Base-by-base conservation (phyloP, 2,329 filamentous ascomycete species). In the Ceratocystis huliohia region DNA sequence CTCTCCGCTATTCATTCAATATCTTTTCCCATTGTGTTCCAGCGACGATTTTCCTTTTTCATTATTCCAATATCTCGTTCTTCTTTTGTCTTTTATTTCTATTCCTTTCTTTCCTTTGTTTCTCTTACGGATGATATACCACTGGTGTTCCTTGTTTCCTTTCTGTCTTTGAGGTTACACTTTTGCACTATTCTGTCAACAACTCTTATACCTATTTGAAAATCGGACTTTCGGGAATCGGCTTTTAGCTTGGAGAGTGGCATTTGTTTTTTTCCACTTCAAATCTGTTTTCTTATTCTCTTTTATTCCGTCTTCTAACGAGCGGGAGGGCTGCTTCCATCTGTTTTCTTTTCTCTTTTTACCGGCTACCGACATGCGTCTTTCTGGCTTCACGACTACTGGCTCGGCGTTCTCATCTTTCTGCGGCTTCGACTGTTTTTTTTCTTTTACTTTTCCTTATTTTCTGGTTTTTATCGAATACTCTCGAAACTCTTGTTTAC, bases 351-450 rank as follows among this genome's bases (percentile, higher is more conserved):
- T 25, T 37, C 20, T 44, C 44, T 63, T 28, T 44, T 25, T 37
- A 37, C 57, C 20, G 28, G 33, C 50, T 30, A 37, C 41, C 28
- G 63, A 65, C 63, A 65, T 37, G 25, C 63, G 63, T 57, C 63
- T 57, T 33, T 25, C 56, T 61, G 44, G 48, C 37, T 41, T 66
- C 45, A 66, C 64, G 64, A 66, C 56, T 57, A 30, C 48, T 57
- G 53, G 22, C 53, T 48, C 41, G 64, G 64, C 64, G 64, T 66
- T 66, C 50, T 65, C n/a, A 37, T 65, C 41, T 65, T 65, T 59
- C 44, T 44, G n/a, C 56, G 37, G 37, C 37, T 41, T 41, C 37
- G 37, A 13, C 37, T 41, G 37, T 5, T 5, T 41, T 53, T 53
- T 37, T 57, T 7, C 3, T 25, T 41, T 20, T 33, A 5, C 3